A percentile compares a stretch with the other conserved stretches of the same genome.
Evolutionary conservation across 495 filamentous ascomycete species (phyloP).

Genomic region (Aspergillus campestris): DNA sequence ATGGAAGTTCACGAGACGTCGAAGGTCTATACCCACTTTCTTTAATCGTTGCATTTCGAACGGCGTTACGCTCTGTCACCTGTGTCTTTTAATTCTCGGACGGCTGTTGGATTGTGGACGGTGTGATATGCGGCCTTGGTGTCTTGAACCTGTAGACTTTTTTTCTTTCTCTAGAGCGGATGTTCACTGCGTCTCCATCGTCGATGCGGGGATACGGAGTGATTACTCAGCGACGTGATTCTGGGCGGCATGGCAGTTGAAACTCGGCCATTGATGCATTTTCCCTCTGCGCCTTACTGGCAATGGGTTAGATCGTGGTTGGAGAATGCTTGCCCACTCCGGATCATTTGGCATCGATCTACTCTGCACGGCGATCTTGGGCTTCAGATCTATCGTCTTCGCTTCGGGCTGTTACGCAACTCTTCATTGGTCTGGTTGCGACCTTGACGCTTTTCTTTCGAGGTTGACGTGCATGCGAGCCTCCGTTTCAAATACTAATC

Average conservation of each 20-base stretch:
- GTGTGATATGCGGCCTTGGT: slow-evolving; percentile 18
- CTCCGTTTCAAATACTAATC: slow-evolving; percentile 6
- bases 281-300: slow-evolving; percentile 2
- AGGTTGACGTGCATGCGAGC: slow-evolving; percentile 9
- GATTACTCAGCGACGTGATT: too few relatives aligned
- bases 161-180: slow-evolving; percentile 14
- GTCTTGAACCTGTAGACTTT: slow-evolving; percentile 15
- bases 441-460: not conserved
- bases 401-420: slow-evolving; percentile 9
- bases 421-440: slow-evolving; percentile 3
- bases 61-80: slow-evolving; percentile 15
- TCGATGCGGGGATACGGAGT: not conserved
- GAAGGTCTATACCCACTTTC: slow-evolving; percentile 99
- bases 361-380: slow-evolving; percentile 11
- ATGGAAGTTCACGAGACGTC: slow-evolving; percentile 99
- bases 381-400: slow-evolving; percentile 6
- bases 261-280: not conserved
- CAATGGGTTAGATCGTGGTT: slow-evolving; percentile 7
- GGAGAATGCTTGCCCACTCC: slow-evolving; percentile 5
- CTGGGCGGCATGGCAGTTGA: too few relatives aligned
- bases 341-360: slow-evolving; percentile 14
- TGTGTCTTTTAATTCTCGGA: slow-evolving; percentile 15
- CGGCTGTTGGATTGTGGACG: slow-evolving; percentile 18
- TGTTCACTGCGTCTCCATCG: slow-evolving; percentile 13
- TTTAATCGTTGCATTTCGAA: slow-evolving; percentile 46